Evolutionary conservation across 2,329 filamentous ascomycete species (phyloP), one percentile per base, ranked within the genome.

Genomic region (Penicillium thymicola): DNA sequence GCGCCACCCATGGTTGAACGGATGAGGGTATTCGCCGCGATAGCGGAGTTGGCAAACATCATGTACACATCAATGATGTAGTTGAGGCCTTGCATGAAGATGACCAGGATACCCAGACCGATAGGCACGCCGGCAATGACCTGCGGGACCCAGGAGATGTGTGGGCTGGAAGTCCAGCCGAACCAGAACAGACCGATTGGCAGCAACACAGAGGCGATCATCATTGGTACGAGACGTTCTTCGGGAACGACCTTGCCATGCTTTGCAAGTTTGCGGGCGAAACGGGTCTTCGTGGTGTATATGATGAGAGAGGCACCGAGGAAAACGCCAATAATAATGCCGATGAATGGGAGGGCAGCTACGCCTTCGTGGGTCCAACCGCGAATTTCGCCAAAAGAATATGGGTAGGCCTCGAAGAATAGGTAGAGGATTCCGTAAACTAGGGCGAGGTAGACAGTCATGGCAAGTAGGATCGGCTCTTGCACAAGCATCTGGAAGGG

Each of bases 131-230:
- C 77, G 5, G 76, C 71, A 5, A 80, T 67, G 0, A 78, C 76
- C 28, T 79, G 77, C 0, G 77, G 75, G 2, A 78, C 75, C 78
- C 77, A 81, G 11, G 67, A 72, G 38, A 79, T 73, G 25, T 69
- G 42, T 1, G 71, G 70, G 51, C 67, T 74, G 0, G 77, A 76
- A 0, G 75, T 74, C 80, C 80, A 82, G 5, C 74, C 78, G 55
- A 80, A 81, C 75, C 77, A 78, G 64, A 81, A 81, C n/a, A 81
- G 66, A 49, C 79, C 78, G 53, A 71, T 66, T 1, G 79, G 78
- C 4, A 82, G 65, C 4, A 77, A 55, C 9, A 77, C 60, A 0
- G 72, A 75, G 16, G 74, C 76, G 23, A 79, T 50, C 51, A 81
- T 76, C 75, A 79, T 78, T 4, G 77, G 76, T 0, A 76, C 67